A percentile compares a stretch with the other conserved stretches of the same genome.
phyloP scores from a whole-genome alignment of 169 alveolate species.

The Cytauxzoon felis region DNA sequence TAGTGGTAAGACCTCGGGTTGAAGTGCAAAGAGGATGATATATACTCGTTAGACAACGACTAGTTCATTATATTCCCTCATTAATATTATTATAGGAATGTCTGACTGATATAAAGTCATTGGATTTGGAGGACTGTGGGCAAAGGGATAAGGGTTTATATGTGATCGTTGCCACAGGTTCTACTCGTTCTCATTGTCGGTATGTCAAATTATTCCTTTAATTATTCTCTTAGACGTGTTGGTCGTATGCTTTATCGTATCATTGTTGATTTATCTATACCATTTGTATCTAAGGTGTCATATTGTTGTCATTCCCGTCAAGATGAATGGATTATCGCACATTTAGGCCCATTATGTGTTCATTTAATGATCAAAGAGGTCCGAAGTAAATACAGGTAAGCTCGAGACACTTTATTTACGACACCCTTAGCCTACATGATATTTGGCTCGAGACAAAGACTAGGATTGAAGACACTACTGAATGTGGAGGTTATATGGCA shows the following conservation, averaged over 20 bases:
- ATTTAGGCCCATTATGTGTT: slow-evolving; percentile 74
- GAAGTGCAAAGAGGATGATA: no score
- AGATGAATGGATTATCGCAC: slow-evolving; percentile 79
- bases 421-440: slow-evolving; percentile 10
- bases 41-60: no score
- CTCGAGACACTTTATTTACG: background rate
- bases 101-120: slow-evolving; percentile 46
- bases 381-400: slow-evolving; percentile 62
- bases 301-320: slow-evolving; percentile 70
- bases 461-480: no score
- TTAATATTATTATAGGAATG: slow-evolving; percentile 40
- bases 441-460: slow-evolving; percentile 19
- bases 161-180: slow-evolving; percentile 75
- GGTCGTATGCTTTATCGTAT: slow-evolving; percentile 65
- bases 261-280: slow-evolving; percentile 71
- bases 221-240: slow-evolving; percentile 54
- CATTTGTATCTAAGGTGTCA: slow-evolving; percentile 67
- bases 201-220: background rate
- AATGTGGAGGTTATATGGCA: no score
- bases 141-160: slow-evolving; percentile 77
- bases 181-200: slow-evolving; percentile 71
- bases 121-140: slow-evolving; percentile 74
- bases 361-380: slow-evolving; percentile 67
- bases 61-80: background rate
- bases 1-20: no score